These are phyloP conservation scores for Neurospora discreta DNA, from an alignment of 495 filamentous ascomycete genomes.

Conservation along the genomic window DNA sequence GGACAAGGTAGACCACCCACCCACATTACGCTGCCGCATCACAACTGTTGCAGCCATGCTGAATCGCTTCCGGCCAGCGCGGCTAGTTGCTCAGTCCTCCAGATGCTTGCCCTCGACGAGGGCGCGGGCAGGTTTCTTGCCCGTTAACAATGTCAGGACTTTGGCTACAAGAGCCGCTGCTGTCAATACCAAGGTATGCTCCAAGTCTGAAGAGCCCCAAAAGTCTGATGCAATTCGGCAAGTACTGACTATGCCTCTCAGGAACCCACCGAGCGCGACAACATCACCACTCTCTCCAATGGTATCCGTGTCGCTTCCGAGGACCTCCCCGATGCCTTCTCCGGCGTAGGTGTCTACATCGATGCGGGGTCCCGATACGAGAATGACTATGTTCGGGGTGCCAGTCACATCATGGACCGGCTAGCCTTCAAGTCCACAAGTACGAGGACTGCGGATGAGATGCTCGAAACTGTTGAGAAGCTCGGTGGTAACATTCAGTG, in stretches of 20 bases:
- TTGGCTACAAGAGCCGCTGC: not conserved
- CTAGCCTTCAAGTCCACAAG: slow-evolving; percentile 92
- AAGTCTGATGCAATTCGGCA: not conserved
- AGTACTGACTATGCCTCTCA: slow-evolving; percentile 24
- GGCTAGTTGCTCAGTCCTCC: slow-evolving; percentile 10
- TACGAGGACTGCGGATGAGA: slow-evolving; percentile 61
- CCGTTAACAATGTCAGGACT: not conserved
- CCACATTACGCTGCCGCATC: not conserved
- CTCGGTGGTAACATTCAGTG: slow-evolving; percentile 95
- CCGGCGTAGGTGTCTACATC: slow-evolving; percentile 91
- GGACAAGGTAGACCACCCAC: not conserved
- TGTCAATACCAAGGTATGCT: not conserved
- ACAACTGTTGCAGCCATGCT: slow-evolving; percentile 14
- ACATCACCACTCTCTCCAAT: slow-evolving; percentile 84
- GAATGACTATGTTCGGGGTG: slow-evolving; percentile 70
- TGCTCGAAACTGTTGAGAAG: slow-evolving; percentile 74
- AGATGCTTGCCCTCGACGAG: not conserved
- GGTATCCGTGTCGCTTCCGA: slow-evolving; percentile 92
- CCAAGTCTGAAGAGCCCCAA: not conserved
- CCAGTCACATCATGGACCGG: slow-evolving; percentile 93
- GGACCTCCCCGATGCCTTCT: slow-evolving; percentile 88
- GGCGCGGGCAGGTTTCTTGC: not conserved
- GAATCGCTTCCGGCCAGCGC: slow-evolving; percentile 15
- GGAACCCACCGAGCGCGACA: slow-evolving; percentile 83
- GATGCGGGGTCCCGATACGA: slow-evolving; percentile 95